Evolutionary conservation across 2,329 filamentous ascomycete genomes (phyloP).

Genomic region (Corynespora cassiicola): DNA sequence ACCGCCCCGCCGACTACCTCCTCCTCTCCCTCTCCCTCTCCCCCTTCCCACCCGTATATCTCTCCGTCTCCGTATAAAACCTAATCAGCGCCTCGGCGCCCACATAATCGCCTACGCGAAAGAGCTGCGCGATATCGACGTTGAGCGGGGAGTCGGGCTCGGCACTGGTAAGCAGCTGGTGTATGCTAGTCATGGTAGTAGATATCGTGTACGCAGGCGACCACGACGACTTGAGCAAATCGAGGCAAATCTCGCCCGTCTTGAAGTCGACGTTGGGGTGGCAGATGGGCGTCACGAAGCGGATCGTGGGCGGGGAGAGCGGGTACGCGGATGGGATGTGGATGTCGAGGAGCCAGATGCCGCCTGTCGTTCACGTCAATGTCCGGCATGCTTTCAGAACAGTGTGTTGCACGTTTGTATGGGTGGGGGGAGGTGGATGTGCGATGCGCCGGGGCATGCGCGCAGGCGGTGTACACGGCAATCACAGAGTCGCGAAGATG

Average conservation of each 20-base stretch:
- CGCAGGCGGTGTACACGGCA: no score
- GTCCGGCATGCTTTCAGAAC: no score
- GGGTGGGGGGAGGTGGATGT: background rate
- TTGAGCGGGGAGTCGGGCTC: conserved; percentile 80
- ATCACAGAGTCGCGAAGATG: no score
- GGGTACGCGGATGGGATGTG: conserved; percentile 80
- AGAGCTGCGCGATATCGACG: conserved; percentile 75
- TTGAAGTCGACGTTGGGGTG: conserved; percentile 52
- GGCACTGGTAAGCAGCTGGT: conserved; percentile 71
- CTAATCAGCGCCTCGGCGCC: conserved; percentile 74
- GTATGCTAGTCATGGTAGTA: conserved; percentile 74
- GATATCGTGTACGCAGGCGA: conserved; percentile 84
- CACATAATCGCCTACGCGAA: conserved; percentile 71
- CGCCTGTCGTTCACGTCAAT: conserved; percentile 54
- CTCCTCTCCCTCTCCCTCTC: background rate
- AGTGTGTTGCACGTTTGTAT: no score
- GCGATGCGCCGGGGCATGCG: background rate
- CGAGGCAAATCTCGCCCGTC: conserved; percentile 92
- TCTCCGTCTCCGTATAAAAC: conserved; percentile 69
- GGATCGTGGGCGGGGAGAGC: conserved; percentile 75
- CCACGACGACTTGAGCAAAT: conserved; percentile 80
- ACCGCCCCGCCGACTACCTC: conserved; percentile 3
- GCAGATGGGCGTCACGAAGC: conserved; percentile 68
- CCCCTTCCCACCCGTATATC: conserved; percentile 39
- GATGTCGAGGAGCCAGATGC: conserved; percentile 84